These are phyloP conservation scores for Leccinum barrowsii DNA, from an alignment of 768 basidiomycete species.

Conservation along the genomic window DNA sequence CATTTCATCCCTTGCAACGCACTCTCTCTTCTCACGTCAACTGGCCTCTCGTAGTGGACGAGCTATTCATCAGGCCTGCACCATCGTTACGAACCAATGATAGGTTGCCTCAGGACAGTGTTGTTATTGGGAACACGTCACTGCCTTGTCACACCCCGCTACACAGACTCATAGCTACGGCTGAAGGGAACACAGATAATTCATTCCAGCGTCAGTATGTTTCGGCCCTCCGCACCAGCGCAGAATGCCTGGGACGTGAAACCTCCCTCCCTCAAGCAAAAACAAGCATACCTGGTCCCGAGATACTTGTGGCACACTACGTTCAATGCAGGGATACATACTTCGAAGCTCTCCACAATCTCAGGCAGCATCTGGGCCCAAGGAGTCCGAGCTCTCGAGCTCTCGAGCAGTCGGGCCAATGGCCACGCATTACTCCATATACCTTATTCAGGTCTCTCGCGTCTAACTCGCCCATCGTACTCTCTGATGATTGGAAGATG, in stretches of 20 bases:
- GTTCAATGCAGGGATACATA: slow-evolving; percentile 6
- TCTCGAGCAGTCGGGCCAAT: slow-evolving; percentile 26
- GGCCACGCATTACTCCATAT: slow-evolving; percentile 36
- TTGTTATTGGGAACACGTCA: background rate
- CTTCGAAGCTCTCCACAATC: background rate
- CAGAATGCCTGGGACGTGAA: slow-evolving; percentile 7
- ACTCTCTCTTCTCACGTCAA: background rate
- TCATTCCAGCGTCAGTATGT: slow-evolving; percentile 8
- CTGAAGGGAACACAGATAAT: slow-evolving; percentile 7
- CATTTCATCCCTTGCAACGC: background rate
- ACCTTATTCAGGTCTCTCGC: slow-evolving; percentile 34
- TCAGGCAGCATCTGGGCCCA: slow-evolving; percentile 15
- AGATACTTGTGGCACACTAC: slow-evolving; percentile 11
- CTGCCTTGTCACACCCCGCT: background rate
- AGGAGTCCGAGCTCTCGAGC: slow-evolving; percentile 15
- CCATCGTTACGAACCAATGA: background rate
- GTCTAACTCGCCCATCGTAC: slow-evolving; percentile 13
- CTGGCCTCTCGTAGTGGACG: background rate
- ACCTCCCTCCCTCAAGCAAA: background rate
- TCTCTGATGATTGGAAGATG: slow-evolving; percentile 28
- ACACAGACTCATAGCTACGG: slow-evolving; percentile 1
- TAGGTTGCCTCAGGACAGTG: background rate
- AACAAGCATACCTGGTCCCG: background rate
- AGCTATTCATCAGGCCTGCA: background rate
- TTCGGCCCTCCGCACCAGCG: slow-evolving; percentile 10